These are phyloP conservation scores for Boletus coccyginus DNA, from an alignment of 768 basidiomycete species.

Conservation along the genomic window DNA sequence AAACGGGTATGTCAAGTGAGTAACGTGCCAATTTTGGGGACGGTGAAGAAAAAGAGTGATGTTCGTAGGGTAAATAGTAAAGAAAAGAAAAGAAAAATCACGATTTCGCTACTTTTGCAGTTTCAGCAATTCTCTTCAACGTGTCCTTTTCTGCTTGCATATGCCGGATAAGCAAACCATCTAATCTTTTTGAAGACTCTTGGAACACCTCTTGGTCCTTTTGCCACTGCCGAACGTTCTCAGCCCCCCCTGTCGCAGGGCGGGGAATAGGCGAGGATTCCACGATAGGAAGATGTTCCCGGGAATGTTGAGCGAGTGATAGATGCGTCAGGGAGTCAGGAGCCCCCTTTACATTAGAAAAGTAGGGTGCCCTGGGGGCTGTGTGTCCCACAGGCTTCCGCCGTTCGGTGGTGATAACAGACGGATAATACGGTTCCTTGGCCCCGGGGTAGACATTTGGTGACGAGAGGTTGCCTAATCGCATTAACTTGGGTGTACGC, in stretches of 20 bases:
- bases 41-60: slow-evolving; percentile 4
- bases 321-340: slow-evolving; percentile 31
- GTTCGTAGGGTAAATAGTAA: slow-evolving; percentile 16
- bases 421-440: slow-evolving; percentile 36
- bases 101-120: slow-evolving; percentile 34
- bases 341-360: slow-evolving; percentile 42
- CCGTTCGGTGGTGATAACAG: slow-evolving; percentile 34
- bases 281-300: slow-evolving; percentile 35
- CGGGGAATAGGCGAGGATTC: slow-evolving; percentile 11
- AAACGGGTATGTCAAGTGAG: slow-evolving; percentile 26
- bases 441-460: slow-evolving; percentile 52
- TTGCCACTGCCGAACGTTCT: slow-evolving; percentile 29
- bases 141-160: slow-evolving; percentile 82
- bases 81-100: slow-evolving; percentile 10
- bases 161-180: slow-evolving; percentile 79
- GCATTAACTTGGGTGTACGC: slow-evolving; percentile 49
- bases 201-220: slow-evolving; percentile 37
- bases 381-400: slow-evolving; percentile 55
- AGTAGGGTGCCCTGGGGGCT: slow-evolving; percentile 42
- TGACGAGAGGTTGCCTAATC: slow-evolving; percentile 66
- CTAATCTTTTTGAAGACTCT: slow-evolving; percentile 63
- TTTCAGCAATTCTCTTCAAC: slow-evolving; percentile 69
- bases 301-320: slow-evolving; percentile 39
- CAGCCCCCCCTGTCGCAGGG: slow-evolving; percentile 16
- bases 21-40: slow-evolving; percentile 12